Percentiles rank a stretch among this genome's conserved stretches.
Evolutionary conservation across 108 stramenopile genomes (phyloP).

Genomic region (Poteriospumella lacustris): DNA sequence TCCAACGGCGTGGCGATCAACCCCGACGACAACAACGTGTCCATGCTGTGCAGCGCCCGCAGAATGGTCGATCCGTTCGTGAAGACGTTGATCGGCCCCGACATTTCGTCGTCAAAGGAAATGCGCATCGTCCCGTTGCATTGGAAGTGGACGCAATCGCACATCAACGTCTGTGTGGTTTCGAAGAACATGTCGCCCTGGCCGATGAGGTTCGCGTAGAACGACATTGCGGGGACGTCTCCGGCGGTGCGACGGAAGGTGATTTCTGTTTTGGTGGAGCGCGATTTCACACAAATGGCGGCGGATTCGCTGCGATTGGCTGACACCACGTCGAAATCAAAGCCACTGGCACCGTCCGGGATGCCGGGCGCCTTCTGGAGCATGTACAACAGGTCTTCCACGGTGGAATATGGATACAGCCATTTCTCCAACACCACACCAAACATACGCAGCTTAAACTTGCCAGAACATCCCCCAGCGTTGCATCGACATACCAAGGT

Average conservation of each 20-base stretch:
- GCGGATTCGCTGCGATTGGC: not conserved
- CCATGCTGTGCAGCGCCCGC: not conserved
- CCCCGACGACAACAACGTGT: not conserved
- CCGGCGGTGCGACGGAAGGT: not conserved
- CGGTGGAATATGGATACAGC: not conserved
- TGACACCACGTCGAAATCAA: not conserved
- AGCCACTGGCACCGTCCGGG: not conserved
- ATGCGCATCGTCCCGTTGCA: conserved; percentile 9
- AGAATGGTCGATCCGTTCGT: not conserved
- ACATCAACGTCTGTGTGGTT: not conserved
- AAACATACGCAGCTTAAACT: not conserved
- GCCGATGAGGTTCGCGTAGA: not conserved
- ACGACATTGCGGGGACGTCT: not conserved
- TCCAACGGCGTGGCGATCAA: not conserved
- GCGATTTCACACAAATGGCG: not conserved
- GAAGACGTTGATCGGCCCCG: not conserved
- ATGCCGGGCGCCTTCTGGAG: not conserved
- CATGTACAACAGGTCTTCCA: not conserved
- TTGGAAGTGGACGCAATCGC: not conserved
- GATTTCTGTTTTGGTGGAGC: not conserved
- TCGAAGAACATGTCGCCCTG: not conserved
- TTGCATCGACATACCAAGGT: not conserved
- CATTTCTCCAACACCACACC: not conserved
- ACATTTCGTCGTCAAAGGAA: not conserved
- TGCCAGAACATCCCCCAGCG: not conserved